phyloP scores from a whole-genome alignment of 2,329 filamentous ascomycete genomes.

The Fusarium irregulare region DNA sequence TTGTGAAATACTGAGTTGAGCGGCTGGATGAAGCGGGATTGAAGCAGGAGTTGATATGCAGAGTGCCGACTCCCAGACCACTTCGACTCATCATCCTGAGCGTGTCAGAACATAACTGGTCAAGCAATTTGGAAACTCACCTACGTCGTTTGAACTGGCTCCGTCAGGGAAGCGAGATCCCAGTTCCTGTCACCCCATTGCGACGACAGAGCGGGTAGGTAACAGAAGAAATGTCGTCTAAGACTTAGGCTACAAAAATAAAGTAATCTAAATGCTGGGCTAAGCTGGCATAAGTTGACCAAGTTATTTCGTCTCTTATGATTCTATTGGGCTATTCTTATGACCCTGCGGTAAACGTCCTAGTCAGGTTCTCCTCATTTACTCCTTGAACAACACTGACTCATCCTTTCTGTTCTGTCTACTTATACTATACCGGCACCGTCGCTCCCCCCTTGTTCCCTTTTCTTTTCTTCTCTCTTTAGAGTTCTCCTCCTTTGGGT shows the following conservation, averaged over 20 bases:
- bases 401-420: neutral
- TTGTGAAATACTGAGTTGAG: too few species aligned
- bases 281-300: too few species aligned
- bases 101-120: neutral
- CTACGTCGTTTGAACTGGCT: rapidly evolving
- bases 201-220: too few species aligned
- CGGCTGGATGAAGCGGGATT: too few species aligned
- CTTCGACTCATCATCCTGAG: rapidly evolving
- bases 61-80: neutral
- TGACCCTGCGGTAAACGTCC: too few species aligned
- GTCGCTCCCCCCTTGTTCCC: neutral
- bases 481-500: neutral
- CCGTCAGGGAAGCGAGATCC: neutral
- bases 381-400: neutral
- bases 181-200: neutral
- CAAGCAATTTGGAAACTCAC: too few species aligned
- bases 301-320: too few species aligned
- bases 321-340: too few species aligned
- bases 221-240: too few species aligned
- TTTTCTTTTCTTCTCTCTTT: neutral
- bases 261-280: too few species aligned
- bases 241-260: too few species aligned
- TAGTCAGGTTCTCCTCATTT: neutral
- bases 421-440: neutral
- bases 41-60: neutral